Evolutionary conservation across 2,329 filamentous ascomycete genomes (phyloP).

Genomic region (Trichophyton schoenleinii): DNA sequence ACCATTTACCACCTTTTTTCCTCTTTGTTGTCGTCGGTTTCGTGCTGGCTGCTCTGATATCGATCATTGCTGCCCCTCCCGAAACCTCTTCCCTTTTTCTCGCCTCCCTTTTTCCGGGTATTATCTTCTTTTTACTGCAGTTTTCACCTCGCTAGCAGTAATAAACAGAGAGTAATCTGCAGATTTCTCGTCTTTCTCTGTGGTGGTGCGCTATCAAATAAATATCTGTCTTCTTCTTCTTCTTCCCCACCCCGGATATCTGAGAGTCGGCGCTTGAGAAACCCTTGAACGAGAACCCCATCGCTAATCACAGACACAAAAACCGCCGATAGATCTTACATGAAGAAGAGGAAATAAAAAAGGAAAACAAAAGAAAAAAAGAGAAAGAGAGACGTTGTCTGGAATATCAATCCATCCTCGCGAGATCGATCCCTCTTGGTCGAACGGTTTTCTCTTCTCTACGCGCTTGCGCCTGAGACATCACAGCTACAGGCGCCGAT

Average conservation of each 20-base stretch:
- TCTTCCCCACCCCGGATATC: not conserved
- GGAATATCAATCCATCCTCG: not conserved
- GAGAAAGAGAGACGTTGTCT: no score
- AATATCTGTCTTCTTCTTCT: not conserved
- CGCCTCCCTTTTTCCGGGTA: not conserved
- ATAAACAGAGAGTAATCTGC: no score
- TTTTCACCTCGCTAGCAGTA: no score
- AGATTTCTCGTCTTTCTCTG: no score
- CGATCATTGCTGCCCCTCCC: not conserved
- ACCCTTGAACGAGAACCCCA: not conserved
- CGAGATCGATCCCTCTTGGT: not conserved
- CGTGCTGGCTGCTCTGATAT: not conserved
- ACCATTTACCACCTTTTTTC: no score
- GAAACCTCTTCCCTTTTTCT: no score
- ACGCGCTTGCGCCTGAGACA: not conserved
- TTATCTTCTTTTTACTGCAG: no score
- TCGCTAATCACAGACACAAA: not conserved
- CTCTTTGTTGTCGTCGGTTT: not conserved
- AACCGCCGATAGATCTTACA: not conserved
- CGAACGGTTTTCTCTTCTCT: not conserved
- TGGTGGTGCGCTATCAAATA: no score
- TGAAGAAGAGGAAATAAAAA: no score
- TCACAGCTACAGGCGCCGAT: constrained; percentile 36
- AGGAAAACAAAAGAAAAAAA: no score
- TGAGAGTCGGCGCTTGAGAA: no score